A percentile compares a stretch with the other conserved stretches of the same genome.
phyloP scores from a whole-genome alignment of 352 stramenopile species.

The Thraustochytrium striatum region DNA sequence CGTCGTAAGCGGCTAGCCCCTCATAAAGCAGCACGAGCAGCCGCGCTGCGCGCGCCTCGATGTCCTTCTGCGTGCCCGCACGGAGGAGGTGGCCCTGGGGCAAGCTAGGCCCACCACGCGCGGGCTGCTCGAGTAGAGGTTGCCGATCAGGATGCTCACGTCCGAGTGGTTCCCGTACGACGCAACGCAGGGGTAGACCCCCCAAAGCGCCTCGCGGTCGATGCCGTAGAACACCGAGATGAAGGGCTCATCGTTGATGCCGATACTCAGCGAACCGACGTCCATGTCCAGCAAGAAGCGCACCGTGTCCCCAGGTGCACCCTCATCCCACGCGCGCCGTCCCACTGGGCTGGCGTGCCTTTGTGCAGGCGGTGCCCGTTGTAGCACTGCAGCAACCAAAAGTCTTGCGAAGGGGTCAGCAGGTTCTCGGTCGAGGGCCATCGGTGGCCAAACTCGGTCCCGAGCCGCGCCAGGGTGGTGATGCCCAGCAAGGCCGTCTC shows the following conservation, averaged over 20 bases:
- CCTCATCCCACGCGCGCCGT: background rate
- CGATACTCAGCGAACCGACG: constrained; percentile 24
- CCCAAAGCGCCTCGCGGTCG: constrained; percentile 11
- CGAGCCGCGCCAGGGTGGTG: constrained; percentile 7
- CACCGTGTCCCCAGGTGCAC: constrained; percentile 23
- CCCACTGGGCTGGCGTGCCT: background rate
- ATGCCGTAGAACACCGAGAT: constrained; percentile 38
- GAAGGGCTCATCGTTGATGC: constrained; percentile 13
- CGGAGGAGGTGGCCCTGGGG: constrained; percentile 20
- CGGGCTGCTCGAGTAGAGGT: background rate
- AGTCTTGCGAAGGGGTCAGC: constrained; percentile 23
- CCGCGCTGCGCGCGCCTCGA: constrained; percentile 8
- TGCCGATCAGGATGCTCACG: background rate
- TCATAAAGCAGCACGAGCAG: constrained; percentile 13
- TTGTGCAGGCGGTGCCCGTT: constrained; percentile 30
- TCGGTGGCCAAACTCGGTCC: background rate
- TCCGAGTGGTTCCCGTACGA: constrained; percentile 23
- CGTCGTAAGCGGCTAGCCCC: background rate
- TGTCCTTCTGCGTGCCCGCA: background rate
- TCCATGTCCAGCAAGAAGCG: constrained; percentile 44
- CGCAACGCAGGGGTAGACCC: constrained; percentile 36
- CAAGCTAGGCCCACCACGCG: background rate
- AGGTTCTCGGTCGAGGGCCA: constrained; percentile 7
- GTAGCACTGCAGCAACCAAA: constrained; percentile 33
- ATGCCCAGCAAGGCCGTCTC: constrained; percentile 40